phyloP scores from a whole-genome alignment of 78 protist species.

The Creolimax fragrantissima region DNA sequence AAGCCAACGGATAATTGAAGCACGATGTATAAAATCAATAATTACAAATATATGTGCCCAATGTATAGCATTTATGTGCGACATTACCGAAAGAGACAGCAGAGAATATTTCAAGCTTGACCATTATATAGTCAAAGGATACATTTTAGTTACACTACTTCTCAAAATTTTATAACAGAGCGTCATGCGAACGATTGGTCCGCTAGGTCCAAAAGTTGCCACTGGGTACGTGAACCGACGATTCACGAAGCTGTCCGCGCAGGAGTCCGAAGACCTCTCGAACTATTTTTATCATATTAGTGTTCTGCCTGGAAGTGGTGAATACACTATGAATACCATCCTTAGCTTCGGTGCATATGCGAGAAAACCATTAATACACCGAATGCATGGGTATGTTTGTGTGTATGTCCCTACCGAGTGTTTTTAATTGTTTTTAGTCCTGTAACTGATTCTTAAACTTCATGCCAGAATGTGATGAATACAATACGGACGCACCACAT shows the following conservation, averaged over 20 bases:
- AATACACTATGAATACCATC: conserved; percentile 19
- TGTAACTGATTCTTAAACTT: too few species aligned
- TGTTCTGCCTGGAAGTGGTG: neutral
- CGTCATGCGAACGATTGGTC: neutral
- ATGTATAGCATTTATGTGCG: too few species aligned
- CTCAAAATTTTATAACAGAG: neutral
- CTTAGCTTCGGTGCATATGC: conserved; percentile 23
- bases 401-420: too few species aligned
- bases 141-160: neutral
- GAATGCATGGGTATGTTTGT: neutral
- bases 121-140: too few species aligned
- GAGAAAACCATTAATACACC: conserved; percentile 8
- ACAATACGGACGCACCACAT: too few species aligned
- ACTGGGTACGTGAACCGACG: neutral
- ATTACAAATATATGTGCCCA: too few species aligned
- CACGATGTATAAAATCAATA: too few species aligned
- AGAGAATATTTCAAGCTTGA: too few species aligned
- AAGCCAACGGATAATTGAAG: too few species aligned
- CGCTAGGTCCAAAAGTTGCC: neutral
- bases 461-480: too few species aligned
- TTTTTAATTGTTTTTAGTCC: too few species aligned
- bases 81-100: too few species aligned
- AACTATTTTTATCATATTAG: conserved; percentile 17
- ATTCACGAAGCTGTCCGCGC: neutral
- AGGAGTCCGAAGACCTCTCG: neutral